Percentiles rank a stretch among this genome's conserved stretches.
phyloP scores from a whole-genome alignment of 2,329 filamentous ascomycete species.

The Colletotrichum somersetense region DNA sequence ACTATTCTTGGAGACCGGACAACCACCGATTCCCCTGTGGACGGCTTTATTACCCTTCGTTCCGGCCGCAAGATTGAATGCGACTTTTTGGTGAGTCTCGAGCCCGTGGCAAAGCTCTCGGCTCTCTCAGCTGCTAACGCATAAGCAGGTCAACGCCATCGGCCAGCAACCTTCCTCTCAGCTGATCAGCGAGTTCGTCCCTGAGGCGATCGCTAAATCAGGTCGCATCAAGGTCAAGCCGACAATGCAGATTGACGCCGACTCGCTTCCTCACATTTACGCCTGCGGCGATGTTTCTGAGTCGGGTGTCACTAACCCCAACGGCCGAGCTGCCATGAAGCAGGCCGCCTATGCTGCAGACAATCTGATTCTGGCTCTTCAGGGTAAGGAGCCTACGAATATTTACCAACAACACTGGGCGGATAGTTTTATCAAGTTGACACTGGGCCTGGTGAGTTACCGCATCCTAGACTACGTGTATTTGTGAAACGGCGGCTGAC shows the following conservation, averaged over 20 bases:
- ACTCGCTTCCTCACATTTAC: conserved; percentile 65
- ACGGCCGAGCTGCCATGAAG: conserved; percentile 65
- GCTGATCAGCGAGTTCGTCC: conserved; percentile 59
- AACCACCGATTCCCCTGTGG: conserved; percentile 51
- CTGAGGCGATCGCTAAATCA: conserved; percentile 57
- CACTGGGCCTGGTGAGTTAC: conserved; percentile 62
- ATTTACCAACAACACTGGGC: conserved; percentile 59
- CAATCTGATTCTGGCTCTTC: conserved; percentile 65
- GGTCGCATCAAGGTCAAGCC: conserved; percentile 66
- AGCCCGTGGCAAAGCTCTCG: background rate
- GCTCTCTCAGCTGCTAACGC: conserved; percentile 17
- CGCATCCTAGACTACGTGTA: background rate
- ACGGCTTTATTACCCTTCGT: conserved; percentile 57
- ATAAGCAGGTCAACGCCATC: conserved; percentile 66
- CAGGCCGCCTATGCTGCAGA: conserved; percentile 66
- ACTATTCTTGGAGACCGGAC: conserved; percentile 65
- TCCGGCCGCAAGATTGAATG: conserved; percentile 60
- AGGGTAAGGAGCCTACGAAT: conserved; percentile 54
- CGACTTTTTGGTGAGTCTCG: conserved; percentile 61
- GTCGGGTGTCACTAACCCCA: conserved; percentile 62
- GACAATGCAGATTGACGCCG: conserved; percentile 68
- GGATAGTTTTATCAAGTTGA: conserved; percentile 66
- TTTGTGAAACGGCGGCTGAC: conserved; percentile 16
- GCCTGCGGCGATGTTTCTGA: conserved; percentile 74
- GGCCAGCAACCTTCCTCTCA: conserved; percentile 70